Percentiles rank a stretch among this genome's conserved stretches.
phyloP scores from a whole-genome alignment of 306 rosid species.

The Arachis stenosperma region DNA sequence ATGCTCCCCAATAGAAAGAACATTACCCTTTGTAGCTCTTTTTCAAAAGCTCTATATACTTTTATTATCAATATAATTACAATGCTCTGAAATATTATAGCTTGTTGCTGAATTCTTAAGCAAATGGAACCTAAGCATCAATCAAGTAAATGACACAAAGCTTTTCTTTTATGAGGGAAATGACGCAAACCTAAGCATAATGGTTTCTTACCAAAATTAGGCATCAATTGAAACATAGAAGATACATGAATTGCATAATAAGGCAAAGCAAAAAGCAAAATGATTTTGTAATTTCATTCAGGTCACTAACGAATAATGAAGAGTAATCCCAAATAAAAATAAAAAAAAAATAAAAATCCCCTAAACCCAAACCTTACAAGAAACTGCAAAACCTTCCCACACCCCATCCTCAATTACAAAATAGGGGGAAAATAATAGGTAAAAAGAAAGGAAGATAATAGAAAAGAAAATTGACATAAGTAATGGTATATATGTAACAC shows the following conservation, averaged over 20 bases:
- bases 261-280: neutral
- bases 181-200: constrained; percentile 3
- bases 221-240: constrained; percentile 22
- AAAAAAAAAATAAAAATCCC: neutral
- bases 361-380: constrained; percentile 31
- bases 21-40: too few relatives aligned
- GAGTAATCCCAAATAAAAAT: constrained; percentile 19
- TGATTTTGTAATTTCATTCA: constrained; percentile 30
- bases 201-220: constrained; percentile 22
- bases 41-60: too few relatives aligned
- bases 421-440: too few relatives aligned
- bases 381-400: constrained; percentile 33
- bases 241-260: constrained; percentile 22
- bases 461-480: too few relatives aligned
- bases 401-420: constrained; percentile 1
- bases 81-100: neutral
- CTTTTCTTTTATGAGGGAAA: too few relatives aligned
- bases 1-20: too few relatives aligned
- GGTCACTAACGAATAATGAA: constrained; percentile 25
- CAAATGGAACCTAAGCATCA: neutral
- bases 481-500: too few relatives aligned
- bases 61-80: too few relatives aligned
- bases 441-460: too few relatives aligned
- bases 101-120: neutral
- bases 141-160: too few relatives aligned